Evolutionary conservation across 2,329 filamentous ascomycete genomes (phyloP), one percentile per base, ranked within the genome.

Genomic region (Sclerotinia sclerotiorum): DNA sequence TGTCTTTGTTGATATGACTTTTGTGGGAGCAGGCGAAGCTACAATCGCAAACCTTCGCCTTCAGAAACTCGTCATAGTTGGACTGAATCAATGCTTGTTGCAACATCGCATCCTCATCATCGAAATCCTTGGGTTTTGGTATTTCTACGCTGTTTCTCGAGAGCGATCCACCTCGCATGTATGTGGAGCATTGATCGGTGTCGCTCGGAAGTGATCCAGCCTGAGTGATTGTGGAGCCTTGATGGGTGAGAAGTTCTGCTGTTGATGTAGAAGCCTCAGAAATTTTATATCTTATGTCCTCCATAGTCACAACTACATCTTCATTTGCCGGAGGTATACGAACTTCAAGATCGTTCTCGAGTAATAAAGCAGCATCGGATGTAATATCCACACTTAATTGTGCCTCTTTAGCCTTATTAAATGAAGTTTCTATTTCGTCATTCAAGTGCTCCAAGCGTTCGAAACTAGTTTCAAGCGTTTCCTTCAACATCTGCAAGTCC

Each of bases 41-140:
- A 17, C 21, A 11, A 24, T 1, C 13, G 13, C 21, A 42, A 35
- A 13, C 1, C 21, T 57, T 57, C 15, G 32, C 24, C 13, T 21
- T 57, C 3, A 24, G 4, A 57, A 39, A 17, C 32, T 57, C 32
- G 32, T 39, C 32, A n/a, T 57, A 39, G 21, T 57, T n/a, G 8
- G 55, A 57, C 7, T 39, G 55, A 57, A 57, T 57, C 15, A 39
- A n/a, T 17, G 55, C 55, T 42, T 57, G 55, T 42, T 57, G 55
- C 32, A 39, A 24, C 55, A 57, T 57, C 10, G 35, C 55, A 39
- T 35, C 21, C 42, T 57, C 55, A 39, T 57, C 55, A 21, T 39
- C 15, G 32, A 24, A 57, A n/a, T 56, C 29, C 35, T 21, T 11
- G 35, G 54, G 54, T 21, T 2, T 15, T 35, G 54, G 54, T 6